Evolutionary conservation across 2,329 filamentous ascomycete genomes (phyloP), one percentile per base, ranked within the genome.

Genomic region (Aspergillus latus): DNA sequence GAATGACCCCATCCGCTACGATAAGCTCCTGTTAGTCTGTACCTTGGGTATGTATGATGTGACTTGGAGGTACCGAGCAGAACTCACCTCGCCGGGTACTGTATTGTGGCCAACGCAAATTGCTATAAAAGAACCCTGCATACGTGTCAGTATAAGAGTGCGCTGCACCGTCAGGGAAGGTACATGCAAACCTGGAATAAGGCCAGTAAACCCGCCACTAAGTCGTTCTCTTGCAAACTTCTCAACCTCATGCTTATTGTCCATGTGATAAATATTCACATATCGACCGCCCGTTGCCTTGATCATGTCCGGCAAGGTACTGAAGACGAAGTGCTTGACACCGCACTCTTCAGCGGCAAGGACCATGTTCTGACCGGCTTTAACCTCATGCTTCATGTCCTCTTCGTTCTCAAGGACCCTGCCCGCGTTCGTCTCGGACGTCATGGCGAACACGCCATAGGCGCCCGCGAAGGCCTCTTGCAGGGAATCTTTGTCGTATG

Each of bases 381-480:
- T 59, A 21, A 64, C 29, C 48, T 65, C 63, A 52, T 62, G 60
- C 15, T 56, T 54, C 52, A 63, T 52, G 5, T 63, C 62, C 9
- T 63, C 56, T 16, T 64, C 56, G 5, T 49, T 59, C 11, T 58
- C 43, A 2, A 65, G 49, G 15, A 49, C 15, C 32, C 37, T 59
- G 2, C 61, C 56, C 1, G 51, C 30, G 1, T 49, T n/a, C 1
- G 30, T 40, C 9, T 64, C 49, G 42, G 43, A 51, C 16, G 59
- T 64, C 45, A 61, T 51, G 10, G 60, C 63, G n/a, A 64, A 65
- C 4, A 64, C 57, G n/a, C 60, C 62, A 44, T 62, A 42, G 4
- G 50, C 59, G 26, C 51, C 59, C 7, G 15, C n/a, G 29, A 65
- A 63, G 8, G 62, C 63, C 2, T 26, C 15, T 3, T 34, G 16